These are phyloP conservation scores for Phialemonium atrogriseum DNA, from an alignment of 2,329 filamentous ascomycete genomes.

Conservation along the genomic window DNA sequence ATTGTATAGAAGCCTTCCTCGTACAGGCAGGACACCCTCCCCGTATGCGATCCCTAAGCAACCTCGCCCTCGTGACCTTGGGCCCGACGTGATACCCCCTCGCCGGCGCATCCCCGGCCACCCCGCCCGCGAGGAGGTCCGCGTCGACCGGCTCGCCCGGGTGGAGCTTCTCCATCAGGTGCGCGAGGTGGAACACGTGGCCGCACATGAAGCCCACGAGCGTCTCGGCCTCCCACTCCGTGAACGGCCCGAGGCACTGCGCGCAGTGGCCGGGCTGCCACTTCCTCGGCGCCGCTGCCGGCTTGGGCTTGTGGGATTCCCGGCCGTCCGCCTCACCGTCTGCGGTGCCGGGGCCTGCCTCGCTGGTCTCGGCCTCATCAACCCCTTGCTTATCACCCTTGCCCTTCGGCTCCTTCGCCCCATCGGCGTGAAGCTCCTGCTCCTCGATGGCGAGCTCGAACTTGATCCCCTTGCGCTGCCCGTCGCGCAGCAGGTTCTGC, in stretches of 20 bases:
- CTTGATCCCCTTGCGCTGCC: conserved; percentile 78
- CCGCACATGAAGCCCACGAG: conserved; percentile 75
- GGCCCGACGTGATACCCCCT: conserved; percentile 62
- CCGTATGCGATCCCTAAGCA: conserved; percentile 63
- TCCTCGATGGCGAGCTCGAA: conserved; percentile 61
- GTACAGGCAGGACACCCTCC: conserved; percentile 56
- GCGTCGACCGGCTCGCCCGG: conserved; percentile 37
- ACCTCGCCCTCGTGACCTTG: conserved; percentile 79
- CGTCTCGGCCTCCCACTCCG: conserved; percentile 58
- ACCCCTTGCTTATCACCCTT: conserved; percentile 11
- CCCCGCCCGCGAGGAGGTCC: conserved; percentile 31
- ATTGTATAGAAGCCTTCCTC: no score
- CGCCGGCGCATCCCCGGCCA: conserved; percentile 32
- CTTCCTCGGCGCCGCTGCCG: conserved; percentile 22
- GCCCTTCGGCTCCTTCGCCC: conserved; percentile 31
- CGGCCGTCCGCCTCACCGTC: neutral
- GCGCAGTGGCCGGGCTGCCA: conserved; percentile 50
- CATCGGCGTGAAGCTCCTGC: conserved; percentile 30
- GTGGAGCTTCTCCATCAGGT: conserved; percentile 51
- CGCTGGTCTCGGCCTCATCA: conserved; percentile 5
- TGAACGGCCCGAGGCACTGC: conserved; percentile 46
- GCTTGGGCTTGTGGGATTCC: conserved; percentile 1
- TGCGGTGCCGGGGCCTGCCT: conserved; percentile 1
- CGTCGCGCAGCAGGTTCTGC: conserved; percentile 71
- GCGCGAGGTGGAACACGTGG: conserved; percentile 71